phyloP scores from a whole-genome alignment of 208 protist genomes.

The Phytomonas sp. region DNA sequence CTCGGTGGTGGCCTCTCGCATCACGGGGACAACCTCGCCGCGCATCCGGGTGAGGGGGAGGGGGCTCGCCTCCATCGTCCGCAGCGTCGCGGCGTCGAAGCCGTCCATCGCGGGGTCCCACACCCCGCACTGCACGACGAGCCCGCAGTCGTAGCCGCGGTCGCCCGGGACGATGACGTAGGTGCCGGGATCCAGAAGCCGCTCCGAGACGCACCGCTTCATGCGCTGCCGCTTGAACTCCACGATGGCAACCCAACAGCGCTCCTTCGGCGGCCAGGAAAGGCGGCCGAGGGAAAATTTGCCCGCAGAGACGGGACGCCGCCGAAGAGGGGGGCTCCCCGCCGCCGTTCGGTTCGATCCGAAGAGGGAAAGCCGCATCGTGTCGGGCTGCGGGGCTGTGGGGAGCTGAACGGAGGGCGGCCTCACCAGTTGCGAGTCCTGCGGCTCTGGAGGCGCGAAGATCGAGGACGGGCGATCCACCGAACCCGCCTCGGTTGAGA shows the following conservation, averaged over 20 bases:
- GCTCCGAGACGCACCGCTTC: constrained; percentile 27
- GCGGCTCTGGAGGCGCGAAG: no score
- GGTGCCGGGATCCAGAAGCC: constrained; percentile 46
- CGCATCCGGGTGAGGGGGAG: constrained; percentile 44
- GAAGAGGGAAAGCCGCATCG: no score
- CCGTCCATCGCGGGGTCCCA: constrained; percentile 20
- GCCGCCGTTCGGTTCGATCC: no score
- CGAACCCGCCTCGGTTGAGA: no score
- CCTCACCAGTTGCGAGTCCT: no score
- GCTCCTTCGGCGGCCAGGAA: constrained; percentile 20
- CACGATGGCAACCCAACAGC: constrained; percentile 53
- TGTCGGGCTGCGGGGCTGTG: no score
- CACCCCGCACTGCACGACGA: constrained; percentile 59
- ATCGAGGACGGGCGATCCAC: no score
- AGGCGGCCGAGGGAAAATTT: background rate
- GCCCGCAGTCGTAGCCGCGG: constrained; percentile 75
- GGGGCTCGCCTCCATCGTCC: constrained; percentile 65
- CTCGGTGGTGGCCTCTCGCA: constrained; percentile 56
- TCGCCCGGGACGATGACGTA: constrained; percentile 89
- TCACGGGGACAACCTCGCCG: constrained; percentile 23
- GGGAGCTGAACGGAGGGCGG: no score
- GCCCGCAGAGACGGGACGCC: background rate
- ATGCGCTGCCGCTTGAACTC: constrained; percentile 80
- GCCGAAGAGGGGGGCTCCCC: background rate
- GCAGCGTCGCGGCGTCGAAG: constrained; percentile 18